Evolutionary conservation across 495 filamentous ascomycete species (phyloP).

Genomic region (Bryoglossum gracile): DNA sequence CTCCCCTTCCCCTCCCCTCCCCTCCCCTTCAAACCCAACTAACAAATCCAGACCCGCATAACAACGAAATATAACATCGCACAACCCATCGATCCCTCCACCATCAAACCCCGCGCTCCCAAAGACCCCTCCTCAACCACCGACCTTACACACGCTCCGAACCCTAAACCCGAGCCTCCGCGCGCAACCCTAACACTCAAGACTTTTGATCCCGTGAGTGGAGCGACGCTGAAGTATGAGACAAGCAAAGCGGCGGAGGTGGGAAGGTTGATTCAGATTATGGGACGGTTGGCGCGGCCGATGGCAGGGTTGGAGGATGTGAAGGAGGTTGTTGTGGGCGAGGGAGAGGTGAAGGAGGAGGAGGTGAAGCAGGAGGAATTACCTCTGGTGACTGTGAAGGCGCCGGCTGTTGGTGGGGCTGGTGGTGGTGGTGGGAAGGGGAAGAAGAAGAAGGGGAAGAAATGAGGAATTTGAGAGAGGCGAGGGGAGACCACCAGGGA

Average conservation of each 20-base stretch:
- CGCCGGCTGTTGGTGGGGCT: not conserved
- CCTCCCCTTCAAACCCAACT: conserved; percentile 11
- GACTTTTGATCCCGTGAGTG: conserved; percentile 78
- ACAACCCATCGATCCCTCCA: conserved; percentile 30
- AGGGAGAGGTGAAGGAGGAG: conserved; percentile 24
- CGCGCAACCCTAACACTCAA: conserved; percentile 72
- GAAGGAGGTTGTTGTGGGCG: conserved; percentile 33
- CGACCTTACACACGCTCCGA: conserved; percentile 21
- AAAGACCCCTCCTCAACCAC: conserved; percentile 12
- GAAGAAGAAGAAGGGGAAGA: conserved; percentile 53
- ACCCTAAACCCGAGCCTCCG: conserved; percentile 17
- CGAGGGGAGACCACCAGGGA: no score
- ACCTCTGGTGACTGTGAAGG: not conserved
- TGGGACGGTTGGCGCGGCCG: conserved; percentile 59
- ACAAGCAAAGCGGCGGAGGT: conserved; percentile 92
- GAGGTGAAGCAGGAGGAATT: conserved; percentile 17
- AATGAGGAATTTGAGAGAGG: conserved; percentile 29
- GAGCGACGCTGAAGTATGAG: conserved; percentile 79
- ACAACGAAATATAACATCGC: conserved; percentile 78
- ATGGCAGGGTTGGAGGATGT: conserved; percentile 54
- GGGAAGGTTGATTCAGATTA: conserved; percentile 62
- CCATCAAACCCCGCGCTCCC: conserved; percentile 15
- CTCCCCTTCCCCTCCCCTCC: not conserved
- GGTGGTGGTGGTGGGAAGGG: conserved; percentile 30
- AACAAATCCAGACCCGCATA: conserved; percentile 57